Base-by-base conservation (phyloP, 2,329 filamentous ascomycete genomes). In the Colletotrichum cordylinicola region DNA sequence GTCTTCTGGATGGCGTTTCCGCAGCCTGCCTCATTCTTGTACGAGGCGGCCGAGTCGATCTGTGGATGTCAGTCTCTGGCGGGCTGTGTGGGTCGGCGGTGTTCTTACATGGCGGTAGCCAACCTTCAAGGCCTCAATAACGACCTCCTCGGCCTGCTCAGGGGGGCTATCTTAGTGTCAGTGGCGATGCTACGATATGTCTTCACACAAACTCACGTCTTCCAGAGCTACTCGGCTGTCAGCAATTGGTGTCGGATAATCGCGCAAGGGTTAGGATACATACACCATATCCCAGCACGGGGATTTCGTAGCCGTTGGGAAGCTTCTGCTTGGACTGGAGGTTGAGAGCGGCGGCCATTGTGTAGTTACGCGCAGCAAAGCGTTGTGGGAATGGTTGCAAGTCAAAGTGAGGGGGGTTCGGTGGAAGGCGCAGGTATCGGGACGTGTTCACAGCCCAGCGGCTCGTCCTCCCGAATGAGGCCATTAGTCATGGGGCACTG, bases 11-110 rank as follows among this genome's bases (percentile, higher is more conserved):
- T 86, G 43, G 86, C 86, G 8, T 84, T 82, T n/a, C 87, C 89
- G 68, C 86, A 87, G 12, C 84, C 85, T 13, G 84, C 87, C 78
- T 91, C 89, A 79, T 91, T 91, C 55, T 80, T 81, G 81, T 91
- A 91, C 10, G 82, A 84, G 8, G 87, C 87, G 4, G 90, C 90
- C 13, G 88, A 90, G 82, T 91, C 90, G 78, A 91, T 86, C 88
- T 89, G 67, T 8, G 10, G 4, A 64, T 62, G 62, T 75, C 18
- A 74, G 60, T 31, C 21, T 43, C 21, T 9, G 29, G 55, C 24
- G 35, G 7, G 67, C n/a, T 21, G n/a, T 16, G 27, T 52, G 24
- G 7, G 27, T 33, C 43, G 33, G 7, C 8, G 33, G 16, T 31
- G 33, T 8, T 77, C 84, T 78, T 79, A 89, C 88, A 79, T 91